A percentile compares a stretch with the other conserved stretches of the same genome.
Conservation (phyloP, 768 basidiomycete genomes). For the Tricholoma hemisulphureum region DNA sequence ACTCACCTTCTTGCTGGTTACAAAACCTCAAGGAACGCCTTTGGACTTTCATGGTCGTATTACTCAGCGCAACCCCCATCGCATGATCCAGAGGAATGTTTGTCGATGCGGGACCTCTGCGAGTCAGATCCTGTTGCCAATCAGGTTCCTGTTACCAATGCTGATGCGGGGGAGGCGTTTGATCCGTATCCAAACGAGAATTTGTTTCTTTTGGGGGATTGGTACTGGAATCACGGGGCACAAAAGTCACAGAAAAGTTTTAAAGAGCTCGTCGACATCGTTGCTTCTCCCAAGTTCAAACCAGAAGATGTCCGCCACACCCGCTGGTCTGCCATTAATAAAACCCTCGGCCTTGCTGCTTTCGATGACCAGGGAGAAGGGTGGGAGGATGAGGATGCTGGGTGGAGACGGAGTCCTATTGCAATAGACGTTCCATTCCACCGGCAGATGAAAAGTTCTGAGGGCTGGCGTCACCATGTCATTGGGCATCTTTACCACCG, state of each 20-base stretch:
- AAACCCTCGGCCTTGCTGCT: background rate
- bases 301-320: conserved; percentile 9
- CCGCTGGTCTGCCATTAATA: conserved; percentile 9
- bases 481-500: background rate
- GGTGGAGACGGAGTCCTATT: conserved; percentile 12
- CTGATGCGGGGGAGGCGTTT: background rate
- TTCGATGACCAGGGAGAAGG: background rate
- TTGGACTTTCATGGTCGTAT: background rate
- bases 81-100: background rate
- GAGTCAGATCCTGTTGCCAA: background rate
- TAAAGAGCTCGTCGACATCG: conserved; percentile 6
- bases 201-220: conserved; percentile 10
- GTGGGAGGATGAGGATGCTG: conserved; percentile 8
- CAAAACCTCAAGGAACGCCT: background rate
- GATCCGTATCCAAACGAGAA: conserved; percentile 12
- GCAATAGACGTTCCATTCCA: conserved; percentile 11
- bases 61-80: background rate
- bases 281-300: background rate
- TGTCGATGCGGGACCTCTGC: background rate
- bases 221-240: conserved; percentile 6
- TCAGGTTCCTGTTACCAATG: background rate
- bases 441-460: background rate
- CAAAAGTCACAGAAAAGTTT: too few species aligned
- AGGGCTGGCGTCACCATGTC: background rate
- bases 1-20: background rate